Base-by-base conservation (phyloP, 306 rosid genomes). In the Acacia melanoxylon region DNA sequence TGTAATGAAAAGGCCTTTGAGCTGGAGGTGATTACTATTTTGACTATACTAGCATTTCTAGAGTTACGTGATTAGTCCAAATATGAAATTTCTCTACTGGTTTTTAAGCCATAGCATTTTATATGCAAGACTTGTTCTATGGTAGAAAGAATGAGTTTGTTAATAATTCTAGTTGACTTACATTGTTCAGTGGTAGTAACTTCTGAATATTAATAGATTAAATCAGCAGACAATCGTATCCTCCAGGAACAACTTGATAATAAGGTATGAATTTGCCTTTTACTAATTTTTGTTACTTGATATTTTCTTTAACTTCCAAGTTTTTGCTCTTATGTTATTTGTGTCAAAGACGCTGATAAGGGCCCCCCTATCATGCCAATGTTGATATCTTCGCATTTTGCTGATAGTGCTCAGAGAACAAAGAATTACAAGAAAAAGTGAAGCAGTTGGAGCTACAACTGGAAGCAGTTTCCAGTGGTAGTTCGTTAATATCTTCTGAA, bases 201-300 rank as follows among this genome's bases (percentile, higher is more conserved):
- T 66, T 63, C 48, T 48, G n/a, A 77, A 77, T 77, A 14, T 72
- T 66, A 86, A 65, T 83, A 95, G 99, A 86, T 95, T 85, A 93
- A 93, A 89, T 89, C 98, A 16, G 98, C 99, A 5, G 99, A 95
- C 88, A 93, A 95, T 76, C 98, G 98, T 66, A 89, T 95, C 49
- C 99, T 95, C 81, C 94, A 95, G 86, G 99, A 95, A 80, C 98
- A 95, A 81, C 87, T 95, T 78, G 89, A 91, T 82, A 88, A 83
- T 83, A 93, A 91, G 97, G 99, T 93, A 46, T 27, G 46, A 81
- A 71, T 81, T 65, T 78, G 48, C 68, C 69, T 80, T 75, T 6
- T 79, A 29, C 29, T 63, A 4, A 59, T 74, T 41, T 62, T 40
- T 65, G 37, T 80, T 37, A 1, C 25, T 35, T 67, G 13, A 6